Base-by-base conservation (phyloP, 495 filamentous ascomycete species). In the Aspergillus nidulans region DNA sequence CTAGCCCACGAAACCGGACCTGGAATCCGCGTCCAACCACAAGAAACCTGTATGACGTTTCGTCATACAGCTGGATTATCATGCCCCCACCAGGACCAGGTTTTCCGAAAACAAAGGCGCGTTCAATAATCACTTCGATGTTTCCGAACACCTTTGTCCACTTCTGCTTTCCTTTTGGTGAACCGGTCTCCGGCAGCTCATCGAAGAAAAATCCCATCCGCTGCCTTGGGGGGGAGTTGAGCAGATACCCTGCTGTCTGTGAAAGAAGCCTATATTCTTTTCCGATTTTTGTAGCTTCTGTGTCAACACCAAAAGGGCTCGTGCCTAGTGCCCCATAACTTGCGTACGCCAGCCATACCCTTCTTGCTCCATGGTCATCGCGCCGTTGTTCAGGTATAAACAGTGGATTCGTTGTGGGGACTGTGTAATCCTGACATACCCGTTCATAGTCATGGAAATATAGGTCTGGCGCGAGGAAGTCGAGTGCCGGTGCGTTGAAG, bases 391-490 rank as follows among this genome's bases (percentile, higher is more conserved):
- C 49, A 4, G 49, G 34, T 7, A 52, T 42, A 16, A 52, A 52
- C 0, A 52, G 36, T 13, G 49, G 36, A 15, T 52, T 40, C 13
- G 7, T 18, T 2, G 18, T 13, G 1, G 34, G 36, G 9, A 21
- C 15, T 2, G 44, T 47, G 20, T 52, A 52, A 42, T 52, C 23
- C 20, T 24, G 20, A 28, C 49, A 52, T 1, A 42, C 34, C 1
- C 21, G 49, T 13, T 41, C 36, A 42, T 81, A 79, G 52, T 80
- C 70, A 30, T 70, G 66, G 9, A 77, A 57, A 54, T 79, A 79
- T 24, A 81, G 51, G 53, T 81, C 78, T 7, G 77, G 78, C 1
- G 72, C 63, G 32, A 79, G 73, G 49, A 80, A 76, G 51, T 78
- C 75, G 15, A 81, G 60, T 10, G 68, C 58, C 0, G 76, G 71